These are phyloP conservation scores for Xylaria nigripes DNA, from an alignment of 495 filamentous ascomycete genomes.

Conservation along the genomic window DNA sequence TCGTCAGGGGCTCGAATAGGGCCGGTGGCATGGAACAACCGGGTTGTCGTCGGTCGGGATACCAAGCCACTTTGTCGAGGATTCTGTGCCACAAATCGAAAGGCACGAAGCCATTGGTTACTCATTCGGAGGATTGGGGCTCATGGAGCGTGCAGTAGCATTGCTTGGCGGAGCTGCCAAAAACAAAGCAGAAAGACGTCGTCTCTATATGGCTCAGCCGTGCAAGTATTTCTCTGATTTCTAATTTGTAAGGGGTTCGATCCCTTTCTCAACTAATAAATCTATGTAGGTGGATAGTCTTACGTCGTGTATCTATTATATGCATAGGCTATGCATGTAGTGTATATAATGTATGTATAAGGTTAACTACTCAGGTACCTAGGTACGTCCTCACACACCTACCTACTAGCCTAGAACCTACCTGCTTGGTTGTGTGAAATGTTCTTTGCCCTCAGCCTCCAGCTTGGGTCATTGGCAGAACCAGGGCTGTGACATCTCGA, in stretches of 20 bases:
- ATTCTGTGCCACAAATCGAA: slow-evolving; percentile 29
- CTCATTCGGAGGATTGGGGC: slow-evolving; percentile 38
- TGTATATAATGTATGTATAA: neutral
- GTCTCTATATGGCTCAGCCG: neutral
- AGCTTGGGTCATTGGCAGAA: too few species aligned
- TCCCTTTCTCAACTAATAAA: too few species aligned
- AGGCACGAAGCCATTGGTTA: slow-evolving; percentile 26
- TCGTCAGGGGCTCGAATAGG: slow-evolving; percentile 23
- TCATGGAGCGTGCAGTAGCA: slow-evolving; percentile 26
- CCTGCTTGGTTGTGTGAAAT: too few species aligned
- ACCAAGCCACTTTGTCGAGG: slow-evolving; percentile 20
- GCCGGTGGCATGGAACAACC: slow-evolving; percentile 30
- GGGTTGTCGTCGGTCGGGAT: slow-evolving; percentile 11
- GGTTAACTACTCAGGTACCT: neutral
- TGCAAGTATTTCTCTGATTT: neutral
- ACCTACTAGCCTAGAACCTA: too few species aligned
- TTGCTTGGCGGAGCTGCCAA: slow-evolving; percentile 11
- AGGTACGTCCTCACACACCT: too few species aligned
- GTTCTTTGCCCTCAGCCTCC: too few species aligned
- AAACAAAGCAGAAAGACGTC: neutral
- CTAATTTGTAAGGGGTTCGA: neutral
- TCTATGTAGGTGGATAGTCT: neutral
- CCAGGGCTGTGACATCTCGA: neutral
- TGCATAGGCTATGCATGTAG: neutral
- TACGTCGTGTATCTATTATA: neutral